Percentiles rank a stretch among this genome's conserved stretches.
phyloP scores from a whole-genome alignment of 2,329 filamentous ascomycete genomes.

The Teratosphaeria epicoccoides region DNA sequence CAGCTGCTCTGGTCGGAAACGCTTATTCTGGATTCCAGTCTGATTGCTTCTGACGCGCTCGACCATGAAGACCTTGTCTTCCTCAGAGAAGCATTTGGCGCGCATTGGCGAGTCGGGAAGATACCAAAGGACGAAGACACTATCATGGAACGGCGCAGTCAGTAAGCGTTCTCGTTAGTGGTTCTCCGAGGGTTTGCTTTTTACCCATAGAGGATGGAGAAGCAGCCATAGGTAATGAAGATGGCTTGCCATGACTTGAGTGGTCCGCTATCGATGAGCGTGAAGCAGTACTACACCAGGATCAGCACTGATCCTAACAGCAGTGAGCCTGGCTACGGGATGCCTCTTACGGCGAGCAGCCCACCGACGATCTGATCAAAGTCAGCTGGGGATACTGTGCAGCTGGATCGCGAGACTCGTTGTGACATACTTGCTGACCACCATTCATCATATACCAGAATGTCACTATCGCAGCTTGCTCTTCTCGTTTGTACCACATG shows the following conservation, averaged over 20 bases:
- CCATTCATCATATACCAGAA: conserved; percentile 39
- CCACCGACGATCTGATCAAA: conserved; percentile 49
- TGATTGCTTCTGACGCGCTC: conserved; percentile 38
- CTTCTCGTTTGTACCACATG: conserved; percentile 41
- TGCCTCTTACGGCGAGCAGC: background rate
- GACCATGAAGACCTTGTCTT: conserved; percentile 45
- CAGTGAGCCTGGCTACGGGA: background rate
- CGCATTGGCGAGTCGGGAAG: conserved; percentile 63
- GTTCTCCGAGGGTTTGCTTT: background rate
- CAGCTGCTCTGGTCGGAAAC: conserved; percentile 38
- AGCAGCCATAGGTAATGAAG: conserved; percentile 54
- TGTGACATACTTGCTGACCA: conserved; percentile 41
- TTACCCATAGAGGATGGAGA: conserved; percentile 51
- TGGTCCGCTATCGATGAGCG: conserved; percentile 17
- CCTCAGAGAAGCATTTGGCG: conserved; percentile 56
- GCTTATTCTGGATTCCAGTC: conserved; percentile 39
- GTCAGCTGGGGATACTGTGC: background rate
- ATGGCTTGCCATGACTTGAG: conserved; percentile 52
- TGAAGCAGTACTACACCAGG: conserved; percentile 49
- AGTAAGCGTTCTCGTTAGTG: no score
- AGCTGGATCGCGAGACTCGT: background rate
- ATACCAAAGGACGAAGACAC: conserved; percentile 49
- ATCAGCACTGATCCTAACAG: background rate
- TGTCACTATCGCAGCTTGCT: conserved; percentile 41
- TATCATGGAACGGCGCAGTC: background rate